These are phyloP conservation scores for Stentor coeruleus DNA, from an alignment of 73 alveolate species.

Conservation along the genomic window DNA sequence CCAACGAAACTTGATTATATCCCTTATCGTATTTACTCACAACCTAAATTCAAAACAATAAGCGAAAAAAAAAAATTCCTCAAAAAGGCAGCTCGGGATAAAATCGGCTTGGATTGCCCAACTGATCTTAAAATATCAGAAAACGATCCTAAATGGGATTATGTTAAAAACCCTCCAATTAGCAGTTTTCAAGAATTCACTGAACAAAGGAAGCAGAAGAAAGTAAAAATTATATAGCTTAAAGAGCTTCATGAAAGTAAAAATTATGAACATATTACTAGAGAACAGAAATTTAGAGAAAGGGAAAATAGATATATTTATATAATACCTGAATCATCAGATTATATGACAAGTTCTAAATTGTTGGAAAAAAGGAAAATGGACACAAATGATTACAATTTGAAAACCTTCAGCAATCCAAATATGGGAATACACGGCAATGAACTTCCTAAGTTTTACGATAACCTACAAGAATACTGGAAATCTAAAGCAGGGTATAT, in stretches of 20 bases:
- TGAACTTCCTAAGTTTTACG: conserved; percentile 34
- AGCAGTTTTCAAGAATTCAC: not conserved
- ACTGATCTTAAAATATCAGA: not conserved
- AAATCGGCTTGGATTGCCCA: not conserved
- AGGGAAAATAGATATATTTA: not conserved
- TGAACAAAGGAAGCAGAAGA: not conserved
- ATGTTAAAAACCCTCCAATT: not conserved
- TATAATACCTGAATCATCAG: not conserved
- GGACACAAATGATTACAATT: not conserved
- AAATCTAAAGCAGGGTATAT: conserved; percentile 37
- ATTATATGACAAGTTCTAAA: not conserved
- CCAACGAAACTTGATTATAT: not conserved
- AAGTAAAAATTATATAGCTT: not conserved
- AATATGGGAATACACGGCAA: conserved; percentile 35
- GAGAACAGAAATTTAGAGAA: not conserved
- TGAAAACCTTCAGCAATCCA: conserved; percentile 23
- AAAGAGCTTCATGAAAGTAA: not conserved
- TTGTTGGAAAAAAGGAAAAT: conserved; percentile 11
- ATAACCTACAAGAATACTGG: conserved; percentile 59
- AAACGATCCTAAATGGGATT: not conserved
- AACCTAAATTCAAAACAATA: not conserved
- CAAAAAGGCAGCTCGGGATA: not conserved
- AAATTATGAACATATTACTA: conserved; percentile 2
- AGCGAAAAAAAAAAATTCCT: not conserved
- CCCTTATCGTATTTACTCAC: not conserved